These are phyloP conservation scores for Scedosporium aurantiacum DNA, from an alignment of 2,329 filamentous ascomycete species.

Conservation along the genomic window DNA sequence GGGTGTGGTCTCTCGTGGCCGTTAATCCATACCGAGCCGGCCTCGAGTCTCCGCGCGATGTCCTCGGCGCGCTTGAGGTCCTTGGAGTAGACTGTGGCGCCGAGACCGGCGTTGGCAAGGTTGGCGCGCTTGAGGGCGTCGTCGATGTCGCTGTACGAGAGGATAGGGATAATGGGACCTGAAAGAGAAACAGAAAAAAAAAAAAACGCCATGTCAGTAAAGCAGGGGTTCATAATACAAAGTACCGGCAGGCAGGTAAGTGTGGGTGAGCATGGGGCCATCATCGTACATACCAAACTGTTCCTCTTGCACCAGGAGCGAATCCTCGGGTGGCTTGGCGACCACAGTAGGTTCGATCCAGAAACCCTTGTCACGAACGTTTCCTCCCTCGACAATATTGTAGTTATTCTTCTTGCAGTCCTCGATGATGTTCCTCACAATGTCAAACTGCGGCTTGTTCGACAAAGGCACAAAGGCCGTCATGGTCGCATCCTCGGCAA, in stretches of 20 bases:
- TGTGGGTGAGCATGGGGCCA: background rate
- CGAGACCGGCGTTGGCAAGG: slow-evolving; percentile 39
- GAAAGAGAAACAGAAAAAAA: background rate
- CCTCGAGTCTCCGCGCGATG: slow-evolving; percentile 43
- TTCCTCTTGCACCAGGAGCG: slow-evolving; percentile 44
- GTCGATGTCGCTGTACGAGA: slow-evolving; percentile 49
- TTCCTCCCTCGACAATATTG: slow-evolving; percentile 35
- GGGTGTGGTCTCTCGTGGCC: slow-evolving; percentile 17
- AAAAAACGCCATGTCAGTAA: background rate
- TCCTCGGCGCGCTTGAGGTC: slow-evolving; percentile 38
- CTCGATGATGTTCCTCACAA: slow-evolving; percentile 30
- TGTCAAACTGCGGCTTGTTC: slow-evolving; percentile 54
- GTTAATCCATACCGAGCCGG: slow-evolving; percentile 52
- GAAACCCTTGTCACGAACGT: slow-evolving; percentile 32
- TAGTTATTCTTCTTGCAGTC: slow-evolving; percentile 46
- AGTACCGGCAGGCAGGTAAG: background rate
- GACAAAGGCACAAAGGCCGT: slow-evolving; percentile 46
- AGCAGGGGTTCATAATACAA: too few relatives aligned
- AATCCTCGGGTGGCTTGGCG: slow-evolving; percentile 46
- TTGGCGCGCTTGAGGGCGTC: slow-evolving; percentile 48
- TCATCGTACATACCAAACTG: slow-evolving; percentile 29
- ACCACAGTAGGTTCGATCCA: slow-evolving; percentile 48
- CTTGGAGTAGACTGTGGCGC: slow-evolving; percentile 45
- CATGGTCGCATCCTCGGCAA: slow-evolving; percentile 29
- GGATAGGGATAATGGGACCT: slow-evolving; percentile 52